Evolutionary conservation across 305 asterid species (phyloP).

Genomic region (Striga hermonthica): DNA sequence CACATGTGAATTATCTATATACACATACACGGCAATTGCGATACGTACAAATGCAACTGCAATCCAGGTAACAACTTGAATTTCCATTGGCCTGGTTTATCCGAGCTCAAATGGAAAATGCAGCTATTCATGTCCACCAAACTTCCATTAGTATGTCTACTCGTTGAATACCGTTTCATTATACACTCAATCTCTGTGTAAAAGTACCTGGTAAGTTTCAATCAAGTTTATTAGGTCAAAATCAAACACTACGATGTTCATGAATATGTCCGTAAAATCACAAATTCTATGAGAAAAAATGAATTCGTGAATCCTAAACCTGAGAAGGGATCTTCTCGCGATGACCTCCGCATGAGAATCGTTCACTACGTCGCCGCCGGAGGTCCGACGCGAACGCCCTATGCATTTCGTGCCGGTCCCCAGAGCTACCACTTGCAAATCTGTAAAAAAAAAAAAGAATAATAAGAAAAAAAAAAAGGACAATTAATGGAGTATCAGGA

Average conservation of each 20-base stretch:
- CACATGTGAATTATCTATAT: conserved; percentile 23
- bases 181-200: conserved; percentile 53
- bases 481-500: neutral
- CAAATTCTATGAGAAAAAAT: conserved; percentile 19
- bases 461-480: conserved; percentile 2
- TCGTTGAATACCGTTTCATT: conserved; percentile 28
- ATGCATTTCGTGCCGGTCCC: conserved; percentile 96
- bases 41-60: conserved; percentile 76
- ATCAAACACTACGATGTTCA: neutral
- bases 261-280: neutral
- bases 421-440: conserved; percentile 65
- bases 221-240: conserved; percentile 18
- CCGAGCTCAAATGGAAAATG: conserved; percentile 43
- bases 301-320: conserved; percentile 38
- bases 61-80: conserved; percentile 56
- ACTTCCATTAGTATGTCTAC: conserved; percentile 31
- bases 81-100: conserved; percentile 37
- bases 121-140: conserved; percentile 29
- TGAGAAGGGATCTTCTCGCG: conserved; percentile 77
- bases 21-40: conserved; percentile 84
- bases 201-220: conserved; percentile 55
- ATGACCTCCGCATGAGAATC: conserved; percentile 92
- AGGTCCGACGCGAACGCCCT: conserved; percentile 62
- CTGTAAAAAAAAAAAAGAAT: conserved; percentile 32
- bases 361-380: conserved; percentile 74